phyloP scores from a whole-genome alignment of 2,329 filamentous ascomycete species.

The Hymenoscyphus occultus region DNA sequence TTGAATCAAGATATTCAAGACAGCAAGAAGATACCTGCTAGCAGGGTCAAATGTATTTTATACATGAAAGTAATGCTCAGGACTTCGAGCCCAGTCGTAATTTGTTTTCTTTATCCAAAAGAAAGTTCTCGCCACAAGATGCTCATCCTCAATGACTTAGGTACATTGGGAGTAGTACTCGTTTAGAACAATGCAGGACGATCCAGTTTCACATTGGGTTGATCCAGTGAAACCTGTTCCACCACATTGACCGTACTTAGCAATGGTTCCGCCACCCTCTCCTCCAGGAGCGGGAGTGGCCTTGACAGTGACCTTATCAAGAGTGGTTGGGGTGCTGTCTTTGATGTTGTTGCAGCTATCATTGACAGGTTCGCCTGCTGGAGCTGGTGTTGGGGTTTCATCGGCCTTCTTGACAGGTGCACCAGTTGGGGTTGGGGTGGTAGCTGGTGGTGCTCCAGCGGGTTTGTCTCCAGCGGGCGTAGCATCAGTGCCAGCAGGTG shows the following conservation, averaged over 20 bases:
- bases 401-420: background rate
- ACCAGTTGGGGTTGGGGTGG: background rate
- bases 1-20: background rate
- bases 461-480: background rate
- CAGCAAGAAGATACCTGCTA: background rate
- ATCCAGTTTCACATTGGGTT: constrained; percentile 20
- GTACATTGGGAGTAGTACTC: constrained; percentile 26
- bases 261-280: background rate
- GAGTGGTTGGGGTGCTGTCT: constrained; percentile 2
- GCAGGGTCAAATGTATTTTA: background rate
- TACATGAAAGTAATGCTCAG: background rate
- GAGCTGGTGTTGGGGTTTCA: background rate
- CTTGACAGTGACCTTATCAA: constrained; percentile 3
- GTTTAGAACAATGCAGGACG: constrained; percentile 19
- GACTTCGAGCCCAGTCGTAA: background rate
- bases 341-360: no score
- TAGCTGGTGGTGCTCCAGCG: background rate
- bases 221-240: constrained; percentile 22
- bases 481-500: background rate
- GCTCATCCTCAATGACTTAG: constrained; percentile 3
- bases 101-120: background rate
- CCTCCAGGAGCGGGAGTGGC: background rate
- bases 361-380: background rate
- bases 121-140: background rate
- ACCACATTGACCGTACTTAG: constrained; percentile 21